Evolutionary conservation across 1,139 yeast species (phyloP), one percentile per base, ranked within the genome.

Genomic region (Pichia sp.): DNA sequence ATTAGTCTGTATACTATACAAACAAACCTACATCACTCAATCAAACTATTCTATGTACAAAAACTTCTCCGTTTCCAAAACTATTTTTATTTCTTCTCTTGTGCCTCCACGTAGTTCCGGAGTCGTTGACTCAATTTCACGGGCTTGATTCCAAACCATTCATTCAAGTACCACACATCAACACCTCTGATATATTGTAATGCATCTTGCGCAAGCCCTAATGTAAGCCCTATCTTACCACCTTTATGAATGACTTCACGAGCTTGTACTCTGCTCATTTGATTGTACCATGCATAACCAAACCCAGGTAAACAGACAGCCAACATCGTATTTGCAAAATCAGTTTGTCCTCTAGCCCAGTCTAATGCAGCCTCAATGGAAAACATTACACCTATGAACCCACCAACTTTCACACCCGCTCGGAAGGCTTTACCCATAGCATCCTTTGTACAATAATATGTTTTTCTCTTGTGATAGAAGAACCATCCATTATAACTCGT

Each of bases 401-500:
- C 40, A 3, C 77, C 64, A 40, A 67, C 66, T 46, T 72, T 75
- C 14, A 59, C 35, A 0, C 72, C 69, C 19, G 64, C 66, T 37
- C 53, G 56, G 19, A 68, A 42, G 0, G 78, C 83, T 12, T 51
- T 44, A 13, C 59, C 60, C 45, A 72, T 57, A 1, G 83, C 85
- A 19, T 62, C 63, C 37, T 72, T 65, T 28, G 82, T 59, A 62
- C 85, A 76, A 29, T 80, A 82, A 55, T 83, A 83, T 57, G 83
- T 82, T 62, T 84, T 85, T 47, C 86, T 71, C 58, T 83, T 85
- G 58, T 85, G 94, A 59, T 86, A 85, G 54, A 81, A 82, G 55
- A 82, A 86, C 95, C 95, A 85, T 0, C 91, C 93, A 23, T 87
- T 91, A 37, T 77, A 82, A 1, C 82, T 77, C 17, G 62, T 66